Base-by-base conservation (phyloP, 257 asterid genomes). In the Craterostigma plantagineum region DNA sequence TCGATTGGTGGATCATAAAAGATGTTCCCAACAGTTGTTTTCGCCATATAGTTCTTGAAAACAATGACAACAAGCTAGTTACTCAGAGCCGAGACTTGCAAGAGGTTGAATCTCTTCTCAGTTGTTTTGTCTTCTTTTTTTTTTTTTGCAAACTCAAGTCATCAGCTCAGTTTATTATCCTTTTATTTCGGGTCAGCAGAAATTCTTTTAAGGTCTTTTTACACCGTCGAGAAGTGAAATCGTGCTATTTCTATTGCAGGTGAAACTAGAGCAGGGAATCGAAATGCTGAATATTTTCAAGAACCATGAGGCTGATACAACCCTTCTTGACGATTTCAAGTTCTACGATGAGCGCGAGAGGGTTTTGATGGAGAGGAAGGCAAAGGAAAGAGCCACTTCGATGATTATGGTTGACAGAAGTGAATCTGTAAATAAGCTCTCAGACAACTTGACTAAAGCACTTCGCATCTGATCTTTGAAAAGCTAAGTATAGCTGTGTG, bases 21-120 rank as follows among this genome's bases (percentile, higher is more conserved):
- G 96, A 90, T 54, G 92, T 90, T 34, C 95, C 99, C 12, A 90
- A 90, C 66, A 77, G 91, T 63, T 83, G 77, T 68, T 77, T 90
- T 53, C 91, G 96, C 45, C 94, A 83, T 79, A 77, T 90, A 57
- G 62, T 77, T 47, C 84, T 90, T 41, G 92, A 90, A 62, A 85
- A 83, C 64, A 90, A 90, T 65, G 99, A 90, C 56, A 90, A 79
- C 72, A 90, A 90, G 75, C 99, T 95, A 57, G 99, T 90, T 44
- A 90, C 99, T 33, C 99, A 90, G 70, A 90, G 99, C 56, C 86
- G 99, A 43, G 99, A 90, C 67, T 83, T 94, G 33, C 99, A 90
- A 63, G 92, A 90, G 99, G 99, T 90, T 61, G 49, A 45, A 46
- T 35, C 55, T 11, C 37, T 6, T 6, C 11, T 11, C 11, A 34